Conservation (phyloP, 176 grass and related monocot genomes). For the Hyparrhenia diplandra region DNA sequence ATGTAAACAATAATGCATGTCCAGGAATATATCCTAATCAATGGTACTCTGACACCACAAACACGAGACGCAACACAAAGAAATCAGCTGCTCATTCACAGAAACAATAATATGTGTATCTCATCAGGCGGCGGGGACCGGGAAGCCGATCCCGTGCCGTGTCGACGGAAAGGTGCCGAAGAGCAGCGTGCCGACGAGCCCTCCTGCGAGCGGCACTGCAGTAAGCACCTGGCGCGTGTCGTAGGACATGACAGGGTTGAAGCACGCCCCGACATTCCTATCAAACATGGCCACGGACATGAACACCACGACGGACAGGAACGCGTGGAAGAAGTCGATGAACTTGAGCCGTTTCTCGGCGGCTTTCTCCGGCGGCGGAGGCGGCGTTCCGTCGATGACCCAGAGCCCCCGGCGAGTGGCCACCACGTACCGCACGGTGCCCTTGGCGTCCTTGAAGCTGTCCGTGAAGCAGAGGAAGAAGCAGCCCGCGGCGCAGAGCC, state of each 20-base stretch:
- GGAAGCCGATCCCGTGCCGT: slow-evolving; percentile 43
- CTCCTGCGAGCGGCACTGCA: slow-evolving; percentile 27
- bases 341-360: slow-evolving; percentile 19
- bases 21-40: no score
- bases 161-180: slow-evolving; percentile 43
- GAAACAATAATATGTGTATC: neutral
- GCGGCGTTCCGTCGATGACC: slow-evolving; percentile 44
- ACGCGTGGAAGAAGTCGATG: slow-evolving; percentile 47
- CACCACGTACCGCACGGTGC: slow-evolving; percentile 26
- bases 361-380: slow-evolving; percentile 2
- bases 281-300: slow-evolving; percentile 45
- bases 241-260: slow-evolving; percentile 31
- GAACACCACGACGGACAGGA: slow-evolving; percentile 35
- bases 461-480: slow-evolving; percentile 49
- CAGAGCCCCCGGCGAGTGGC: slow-evolving; percentile 26
- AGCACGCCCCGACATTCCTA: slow-evolving; percentile 33
- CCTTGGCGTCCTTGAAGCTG: slow-evolving; percentile 36
- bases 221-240: slow-evolving; percentile 36
- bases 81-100: neutral
- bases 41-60: no score
- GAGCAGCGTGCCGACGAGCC: slow-evolving; percentile 25
- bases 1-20: no score
- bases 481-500: slow-evolving; percentile 37
- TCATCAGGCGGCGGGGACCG: neutral
- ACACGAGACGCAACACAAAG: neutral